Percentiles rank a stretch among this genome's conserved stretches.
These are phyloP conservation scores for Vigna mungo DNA, from an alignment of 306 rosid species.

Conservation along the genomic window DNA sequence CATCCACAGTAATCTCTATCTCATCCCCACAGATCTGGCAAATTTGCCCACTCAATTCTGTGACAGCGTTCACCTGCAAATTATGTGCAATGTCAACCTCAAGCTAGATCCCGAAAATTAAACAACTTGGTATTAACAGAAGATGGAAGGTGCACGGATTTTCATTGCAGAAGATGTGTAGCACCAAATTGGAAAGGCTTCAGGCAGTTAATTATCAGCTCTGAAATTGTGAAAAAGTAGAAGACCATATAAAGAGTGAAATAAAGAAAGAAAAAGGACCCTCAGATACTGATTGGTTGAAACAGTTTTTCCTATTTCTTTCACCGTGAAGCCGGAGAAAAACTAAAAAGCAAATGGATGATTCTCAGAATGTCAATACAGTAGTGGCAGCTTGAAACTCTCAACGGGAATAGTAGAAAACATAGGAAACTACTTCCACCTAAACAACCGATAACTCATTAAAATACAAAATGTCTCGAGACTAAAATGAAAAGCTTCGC, in stretches of 20 bases:
- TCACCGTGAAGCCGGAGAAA: conserved; percentile 15
- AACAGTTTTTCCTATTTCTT: background rate
- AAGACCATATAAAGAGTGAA: background rate
- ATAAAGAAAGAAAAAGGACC: conserved; percentile 11
- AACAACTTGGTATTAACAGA: background rate
- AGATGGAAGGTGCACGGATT: conserved; percentile 13
- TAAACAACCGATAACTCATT: conserved; percentile 1
- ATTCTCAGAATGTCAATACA: conserved; percentile 23
- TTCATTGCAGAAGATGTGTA: conserved; percentile 16
- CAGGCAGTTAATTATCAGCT: conserved; percentile 38
- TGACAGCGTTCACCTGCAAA: conserved; percentile 74
- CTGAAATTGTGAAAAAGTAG: conserved; percentile 39
- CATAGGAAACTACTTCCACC: background rate
- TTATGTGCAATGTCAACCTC: conserved; percentile 32
- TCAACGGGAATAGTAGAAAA: background rate
- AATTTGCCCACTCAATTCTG: conserved; percentile 81
- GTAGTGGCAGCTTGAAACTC: background rate
- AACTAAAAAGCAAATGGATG: conserved; percentile 24
- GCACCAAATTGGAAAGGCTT: conserved; percentile 33
- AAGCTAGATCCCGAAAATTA: conserved; percentile 35
- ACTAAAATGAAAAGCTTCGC: conserved; percentile 33
- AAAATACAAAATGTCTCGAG: conserved; percentile 9
- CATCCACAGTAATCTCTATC: conserved; percentile 75
- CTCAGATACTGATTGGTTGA: conserved; percentile 28
- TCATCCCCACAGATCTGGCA: conserved; percentile 99